Conservation (phyloP, 768 basidiomycete species). For the Lyophyllum shimeji region DNA sequence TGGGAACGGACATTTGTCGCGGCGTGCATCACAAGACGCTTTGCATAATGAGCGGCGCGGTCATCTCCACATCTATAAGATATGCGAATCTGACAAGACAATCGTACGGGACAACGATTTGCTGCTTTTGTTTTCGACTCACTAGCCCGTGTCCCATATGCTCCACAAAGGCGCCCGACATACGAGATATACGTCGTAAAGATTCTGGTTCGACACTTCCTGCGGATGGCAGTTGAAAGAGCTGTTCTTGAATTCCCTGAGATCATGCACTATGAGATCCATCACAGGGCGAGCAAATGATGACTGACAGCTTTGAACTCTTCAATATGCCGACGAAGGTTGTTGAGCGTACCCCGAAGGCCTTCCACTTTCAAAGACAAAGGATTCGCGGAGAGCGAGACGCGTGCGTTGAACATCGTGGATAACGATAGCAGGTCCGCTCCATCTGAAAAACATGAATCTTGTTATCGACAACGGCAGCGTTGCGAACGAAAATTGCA, state of each 20-base stretch:
- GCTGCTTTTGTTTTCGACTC: constrained; percentile 4
- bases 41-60: constrained; percentile 40
- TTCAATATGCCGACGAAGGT: constrained; percentile 44
- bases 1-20: constrained; percentile 46
- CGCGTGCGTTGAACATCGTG: constrained; percentile 57
- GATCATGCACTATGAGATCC: constrained; percentile 2
- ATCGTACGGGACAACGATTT: neutral
- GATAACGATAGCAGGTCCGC: constrained; percentile 58
- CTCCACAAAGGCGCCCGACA: constrained; percentile 64
- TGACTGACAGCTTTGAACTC: constrained; percentile 48
- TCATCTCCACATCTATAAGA: constrained; percentile 43
- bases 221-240: constrained; percentile 43
- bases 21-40: constrained; percentile 52
- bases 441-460: constrained; percentile 48
- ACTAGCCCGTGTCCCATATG: constrained; percentile 50
- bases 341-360: constrained; percentile 47
- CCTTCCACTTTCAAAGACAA: constrained; percentile 63
- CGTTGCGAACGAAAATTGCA: constrained; percentile 4
- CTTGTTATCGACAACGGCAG: neutral
- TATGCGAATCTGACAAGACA: constrained; percentile 51
- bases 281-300: neutral
- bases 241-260: constrained; percentile 40
- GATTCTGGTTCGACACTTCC: constrained; percentile 42
- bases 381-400: constrained; percentile 57
- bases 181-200: constrained; percentile 66